phyloP scores from a whole-genome alignment of 805 yeast species.

The Kodamaea laetipori region DNA sequence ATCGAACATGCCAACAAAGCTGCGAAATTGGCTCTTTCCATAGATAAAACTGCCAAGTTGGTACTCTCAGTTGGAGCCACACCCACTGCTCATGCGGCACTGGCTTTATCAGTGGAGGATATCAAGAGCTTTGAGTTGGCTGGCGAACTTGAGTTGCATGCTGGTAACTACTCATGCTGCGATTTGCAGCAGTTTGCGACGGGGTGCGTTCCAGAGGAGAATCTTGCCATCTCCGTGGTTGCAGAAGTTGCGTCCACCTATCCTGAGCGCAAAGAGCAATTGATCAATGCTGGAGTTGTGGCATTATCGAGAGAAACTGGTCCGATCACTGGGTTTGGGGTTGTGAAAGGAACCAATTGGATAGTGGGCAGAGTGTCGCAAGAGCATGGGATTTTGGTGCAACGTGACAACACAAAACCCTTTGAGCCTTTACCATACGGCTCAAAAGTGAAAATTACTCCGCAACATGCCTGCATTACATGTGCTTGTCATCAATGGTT shows the following conservation, averaged over 20 bases:
- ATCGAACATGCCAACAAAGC: constrained; percentile 59
- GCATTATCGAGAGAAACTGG: constrained; percentile 68
- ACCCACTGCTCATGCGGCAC: constrained; percentile 70
- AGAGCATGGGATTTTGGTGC: constrained; percentile 76
- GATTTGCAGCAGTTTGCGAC: constrained; percentile 81
- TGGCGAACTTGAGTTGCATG: constrained; percentile 67
- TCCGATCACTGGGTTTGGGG: constrained; percentile 62
- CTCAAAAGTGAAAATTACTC: constrained; percentile 54
- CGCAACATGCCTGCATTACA: constrained; percentile 76
- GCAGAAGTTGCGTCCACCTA: constrained; percentile 50
- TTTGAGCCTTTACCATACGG: constrained; percentile 53
- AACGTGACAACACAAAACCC: constrained; percentile 32
- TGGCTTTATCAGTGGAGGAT: constrained; percentile 25
- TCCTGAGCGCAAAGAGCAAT: constrained; percentile 52
- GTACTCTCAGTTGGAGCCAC: constrained; percentile 78
- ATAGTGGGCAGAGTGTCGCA: constrained; percentile 68
- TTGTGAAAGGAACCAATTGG: constrained; percentile 54
- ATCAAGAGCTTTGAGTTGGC: constrained; percentile 20
- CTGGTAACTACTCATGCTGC: constrained; percentile 76
- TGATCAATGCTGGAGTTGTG: constrained; percentile 73
- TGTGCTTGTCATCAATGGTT: constrained; percentile 63
- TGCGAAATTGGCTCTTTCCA: constrained; percentile 35
- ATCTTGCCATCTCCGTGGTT: constrained; percentile 20
- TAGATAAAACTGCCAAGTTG: constrained; percentile 42
- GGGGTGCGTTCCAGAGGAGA: constrained; percentile 38